phyloP scores from a whole-genome alignment of 2,329 filamentous ascomycete genomes.

The Conoideocrella luteorostrata region DNA sequence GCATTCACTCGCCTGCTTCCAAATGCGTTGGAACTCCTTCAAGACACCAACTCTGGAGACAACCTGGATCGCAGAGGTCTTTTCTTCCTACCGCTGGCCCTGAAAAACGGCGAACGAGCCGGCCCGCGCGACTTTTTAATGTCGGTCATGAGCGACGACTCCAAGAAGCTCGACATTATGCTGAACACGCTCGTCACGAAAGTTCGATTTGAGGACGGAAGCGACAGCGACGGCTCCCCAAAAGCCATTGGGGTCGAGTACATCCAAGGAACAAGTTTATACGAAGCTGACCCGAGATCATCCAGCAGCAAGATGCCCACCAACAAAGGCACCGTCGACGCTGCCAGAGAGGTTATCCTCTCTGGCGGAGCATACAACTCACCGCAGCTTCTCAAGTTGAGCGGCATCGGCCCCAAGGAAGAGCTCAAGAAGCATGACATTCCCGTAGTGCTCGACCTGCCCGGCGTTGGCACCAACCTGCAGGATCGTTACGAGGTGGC shows the following conservation, averaged over 20 bases:
- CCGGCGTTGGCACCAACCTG: slow-evolving; percentile 54
- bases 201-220: slow-evolving; percentile 24
- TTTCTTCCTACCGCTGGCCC: neutral
- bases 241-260: slow-evolving; percentile 37
- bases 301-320: neutral
- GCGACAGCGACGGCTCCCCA: slow-evolving; percentile 20
- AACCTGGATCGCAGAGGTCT: neutral
- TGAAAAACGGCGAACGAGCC: neutral
- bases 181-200: slow-evolving; percentile 23
- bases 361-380: slow-evolving; percentile 40
- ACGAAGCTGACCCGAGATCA: slow-evolving; percentile 15
- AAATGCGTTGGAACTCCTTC: too few species aligned
- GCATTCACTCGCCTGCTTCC: too few species aligned
- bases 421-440: slow-evolving; percentile 39
- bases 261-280: slow-evolving; percentile 32
- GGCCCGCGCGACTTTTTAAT: neutral
- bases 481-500: slow-evolving; percentile 23
- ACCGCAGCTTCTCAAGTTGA: slow-evolving; percentile 39
- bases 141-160: neutral
- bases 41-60: neutral
- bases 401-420: slow-evolving; percentile 33
- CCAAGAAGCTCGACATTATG: neutral
- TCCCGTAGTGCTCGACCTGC: slow-evolving; percentile 46
- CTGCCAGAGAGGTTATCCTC: slow-evolving; percentile 39
- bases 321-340: slow-evolving; percentile 18